These are phyloP conservation scores for Cetradonia linearis DNA, from an alignment of 495 filamentous ascomycete species.

Conservation along the genomic window DNA sequence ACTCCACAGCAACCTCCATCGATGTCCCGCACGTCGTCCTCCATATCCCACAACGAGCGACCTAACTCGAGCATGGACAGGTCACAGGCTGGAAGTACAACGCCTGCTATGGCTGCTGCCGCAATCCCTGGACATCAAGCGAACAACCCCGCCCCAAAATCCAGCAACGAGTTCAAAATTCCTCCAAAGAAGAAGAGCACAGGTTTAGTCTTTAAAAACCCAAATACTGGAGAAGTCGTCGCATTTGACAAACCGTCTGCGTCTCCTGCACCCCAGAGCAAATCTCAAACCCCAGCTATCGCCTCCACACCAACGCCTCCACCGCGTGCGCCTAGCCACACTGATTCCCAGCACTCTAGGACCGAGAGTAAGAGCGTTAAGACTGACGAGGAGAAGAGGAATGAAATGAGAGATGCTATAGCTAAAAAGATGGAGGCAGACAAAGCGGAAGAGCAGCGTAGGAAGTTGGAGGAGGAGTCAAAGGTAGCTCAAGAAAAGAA, in stretches of 20 bases:
- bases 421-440: constrained; percentile 50
- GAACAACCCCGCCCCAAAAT: constrained; percentile 41
- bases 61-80: constrained; percentile 72
- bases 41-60: constrained; percentile 61
- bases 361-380: constrained; percentile 51
- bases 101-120: constrained; percentile 50
- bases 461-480: constrained; percentile 41
- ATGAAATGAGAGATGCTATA: constrained; percentile 57
- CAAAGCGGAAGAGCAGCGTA: constrained; percentile 42
- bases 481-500: constrained; percentile 40
- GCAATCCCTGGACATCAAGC: constrained; percentile 41
- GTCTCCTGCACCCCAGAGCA: constrained; percentile 45
- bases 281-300: constrained; percentile 47
- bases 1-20: constrained; percentile 47
- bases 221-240: constrained; percentile 55
- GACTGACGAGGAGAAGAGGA: constrained; percentile 61
- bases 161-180: constrained; percentile 38
- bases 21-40: constrained; percentile 77
- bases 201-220: constrained; percentile 67
- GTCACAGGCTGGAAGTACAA: constrained; percentile 45
- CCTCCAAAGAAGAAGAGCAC: constrained; percentile 53
- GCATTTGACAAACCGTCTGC: constrained; percentile 47
- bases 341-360: constrained; percentile 43
- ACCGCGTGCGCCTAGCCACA: constrained; percentile 41
- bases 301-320: constrained; percentile 54